Evolutionary conservation across 2,329 filamentous ascomycete species (phyloP).

Genomic region (Aspergillus sojae): DNA sequence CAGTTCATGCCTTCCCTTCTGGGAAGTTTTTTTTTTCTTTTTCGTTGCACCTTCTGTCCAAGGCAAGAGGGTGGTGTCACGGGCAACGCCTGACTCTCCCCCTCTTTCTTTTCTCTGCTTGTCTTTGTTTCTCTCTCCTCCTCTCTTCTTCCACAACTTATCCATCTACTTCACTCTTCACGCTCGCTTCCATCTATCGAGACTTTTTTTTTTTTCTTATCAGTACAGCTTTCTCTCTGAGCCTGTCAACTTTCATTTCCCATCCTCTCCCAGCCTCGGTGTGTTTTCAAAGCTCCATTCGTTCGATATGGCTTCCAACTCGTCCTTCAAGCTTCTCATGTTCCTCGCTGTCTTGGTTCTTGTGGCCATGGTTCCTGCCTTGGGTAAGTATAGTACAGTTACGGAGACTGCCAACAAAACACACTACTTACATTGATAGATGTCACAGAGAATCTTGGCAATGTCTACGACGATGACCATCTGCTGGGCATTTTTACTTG

Average conservation of each 20-base stretch:
- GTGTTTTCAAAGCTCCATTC: not conserved
- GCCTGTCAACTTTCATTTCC: constrained; percentile 4
- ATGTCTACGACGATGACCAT: constrained; percentile 1
- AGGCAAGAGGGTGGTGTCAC: not conserved
- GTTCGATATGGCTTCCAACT: constrained; percentile 14
- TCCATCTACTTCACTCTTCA: not conserved
- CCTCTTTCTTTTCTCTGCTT: constrained; percentile 6
- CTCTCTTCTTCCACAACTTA: constrained; percentile 3
- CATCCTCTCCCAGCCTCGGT: not conserved
- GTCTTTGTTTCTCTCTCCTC: not conserved
- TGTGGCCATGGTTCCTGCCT: constrained; percentile 16
- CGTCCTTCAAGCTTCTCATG: constrained; percentile 21
- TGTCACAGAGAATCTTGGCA: not conserved
- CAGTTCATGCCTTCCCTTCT: not conserved
- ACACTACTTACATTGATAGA: constrained; percentile 4
- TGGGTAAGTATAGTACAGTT: constrained; percentile 19
- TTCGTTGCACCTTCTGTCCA: not conserved
- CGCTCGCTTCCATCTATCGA: not conserved
- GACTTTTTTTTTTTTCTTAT: not conserved
- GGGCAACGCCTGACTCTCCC: constrained; percentile 2
- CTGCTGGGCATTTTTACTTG: constrained; percentile 4
- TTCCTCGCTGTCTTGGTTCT: constrained; percentile 26
- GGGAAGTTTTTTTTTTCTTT: not conserved
- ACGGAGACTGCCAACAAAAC: not conserved
- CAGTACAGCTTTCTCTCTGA: not conserved